A percentile compares a stretch with the other conserved stretches of the same genome.
These are phyloP conservation scores for Cordyceps farinosa DNA, from an alignment of 2,329 filamentous ascomycete species.

Conservation along the genomic window DNA sequence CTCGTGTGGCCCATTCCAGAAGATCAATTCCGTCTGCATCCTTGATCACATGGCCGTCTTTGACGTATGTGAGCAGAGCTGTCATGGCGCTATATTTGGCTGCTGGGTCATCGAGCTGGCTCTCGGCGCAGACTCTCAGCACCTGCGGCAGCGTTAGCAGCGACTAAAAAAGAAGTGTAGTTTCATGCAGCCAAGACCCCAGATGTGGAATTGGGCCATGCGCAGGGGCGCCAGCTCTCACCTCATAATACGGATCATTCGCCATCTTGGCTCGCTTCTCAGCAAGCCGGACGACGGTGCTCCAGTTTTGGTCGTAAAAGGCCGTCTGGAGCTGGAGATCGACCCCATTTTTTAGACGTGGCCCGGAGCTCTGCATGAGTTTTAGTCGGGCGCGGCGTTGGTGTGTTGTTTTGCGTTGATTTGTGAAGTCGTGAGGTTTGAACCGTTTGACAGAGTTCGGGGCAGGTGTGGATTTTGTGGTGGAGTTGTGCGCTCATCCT, in stretches of 20 bases:
- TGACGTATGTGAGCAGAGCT: slow-evolving; percentile 44
- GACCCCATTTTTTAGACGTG: slow-evolving; percentile 46
- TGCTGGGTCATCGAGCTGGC: slow-evolving; percentile 47
- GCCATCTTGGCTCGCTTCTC: slow-evolving; percentile 46
- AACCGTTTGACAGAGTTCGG: slow-evolving; percentile 1
- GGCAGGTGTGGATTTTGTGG: slow-evolving; percentile 14
- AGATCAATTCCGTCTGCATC: slow-evolving; percentile 52
- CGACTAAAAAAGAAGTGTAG: too few relatives aligned
- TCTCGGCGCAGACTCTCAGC: slow-evolving; percentile 49
- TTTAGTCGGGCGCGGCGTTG: background rate
- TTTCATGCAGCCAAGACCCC: background rate
- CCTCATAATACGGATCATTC: slow-evolving; percentile 56
- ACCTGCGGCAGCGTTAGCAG: slow-evolving; percentile 29
- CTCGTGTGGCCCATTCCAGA: slow-evolving; percentile 51
- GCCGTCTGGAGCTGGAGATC: slow-evolving; percentile 54
- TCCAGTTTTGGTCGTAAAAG: slow-evolving; percentile 54
- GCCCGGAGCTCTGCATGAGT: slow-evolving; percentile 33
- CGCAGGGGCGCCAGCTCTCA: slow-evolving; percentile 27
- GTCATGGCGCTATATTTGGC: slow-evolving; percentile 44
- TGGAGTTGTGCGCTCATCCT: slow-evolving; percentile 7
- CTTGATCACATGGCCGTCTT: slow-evolving; percentile 43
- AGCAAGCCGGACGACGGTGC: slow-evolving; percentile 47
- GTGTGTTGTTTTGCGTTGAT: background rate
- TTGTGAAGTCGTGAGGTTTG: slow-evolving; percentile 15
- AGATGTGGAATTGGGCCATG: background rate